Percentiles rank a stretch among this genome's conserved stretches.
These are phyloP conservation scores for Microcera coccophila DNA, from an alignment of 2,329 filamentous ascomycete species.

Conservation along the genomic window DNA sequence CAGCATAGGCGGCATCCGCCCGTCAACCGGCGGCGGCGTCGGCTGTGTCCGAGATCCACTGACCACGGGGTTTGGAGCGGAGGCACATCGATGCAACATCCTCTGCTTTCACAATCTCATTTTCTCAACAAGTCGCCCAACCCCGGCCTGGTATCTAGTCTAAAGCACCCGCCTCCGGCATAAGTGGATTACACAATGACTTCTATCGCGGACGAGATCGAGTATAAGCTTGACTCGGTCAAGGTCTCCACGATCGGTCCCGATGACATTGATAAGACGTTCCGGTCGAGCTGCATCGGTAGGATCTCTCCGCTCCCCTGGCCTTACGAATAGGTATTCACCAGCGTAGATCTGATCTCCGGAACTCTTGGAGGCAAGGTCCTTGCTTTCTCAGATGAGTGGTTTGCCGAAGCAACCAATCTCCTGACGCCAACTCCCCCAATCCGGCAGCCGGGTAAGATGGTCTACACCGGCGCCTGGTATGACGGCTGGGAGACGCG, in stretches of 20 bases:
- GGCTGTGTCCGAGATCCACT: slow-evolving; percentile 30
- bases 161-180: not conserved
- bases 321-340: not conserved
- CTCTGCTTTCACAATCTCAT: too few relatives aligned
- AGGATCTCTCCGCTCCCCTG: slow-evolving; percentile 19
- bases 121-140: slow-evolving; percentile 1
- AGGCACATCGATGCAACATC: too few relatives aligned
- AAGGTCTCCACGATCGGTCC: slow-evolving; percentile 46
- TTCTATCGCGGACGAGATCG: slow-evolving; percentile 42
- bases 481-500: slow-evolving; percentile 69
- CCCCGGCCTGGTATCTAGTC: too few relatives aligned
- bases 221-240: slow-evolving; percentile 56
- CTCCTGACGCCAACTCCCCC: slow-evolving; percentile 61
- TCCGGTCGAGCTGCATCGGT: slow-evolving; percentile 61
- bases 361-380: slow-evolving; percentile 59
- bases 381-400: slow-evolving; percentile 63
- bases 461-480: slow-evolving; percentile 67
- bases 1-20: slow-evolving; percentile 4
- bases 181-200: slow-evolving; percentile 33
- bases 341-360: slow-evolving; percentile 54
- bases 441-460: slow-evolving; percentile 61
- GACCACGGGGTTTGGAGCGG: slow-evolving; percentile 9
- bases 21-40: slow-evolving; percentile 24
- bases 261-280: slow-evolving; percentile 57
- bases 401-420: slow-evolving; percentile 64